phyloP scores from a whole-genome alignment of 2,329 filamentous ascomycete genomes.

The Monosporascus sp. region DNA sequence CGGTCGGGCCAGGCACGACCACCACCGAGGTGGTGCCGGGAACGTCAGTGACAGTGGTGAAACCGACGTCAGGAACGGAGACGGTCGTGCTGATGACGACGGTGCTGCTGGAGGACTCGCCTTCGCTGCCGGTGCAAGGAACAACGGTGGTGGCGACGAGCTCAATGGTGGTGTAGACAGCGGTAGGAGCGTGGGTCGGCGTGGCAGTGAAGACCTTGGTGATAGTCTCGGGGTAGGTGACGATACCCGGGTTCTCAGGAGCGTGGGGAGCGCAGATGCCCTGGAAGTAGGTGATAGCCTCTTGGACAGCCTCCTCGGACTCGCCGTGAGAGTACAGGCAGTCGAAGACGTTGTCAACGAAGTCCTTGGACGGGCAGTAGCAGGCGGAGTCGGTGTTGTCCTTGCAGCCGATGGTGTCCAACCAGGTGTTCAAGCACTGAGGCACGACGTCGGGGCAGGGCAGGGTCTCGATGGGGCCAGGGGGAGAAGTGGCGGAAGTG shows the following conservation, averaged over 20 bases:
- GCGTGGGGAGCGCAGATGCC: slow-evolving; percentile 81
- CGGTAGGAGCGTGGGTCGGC: slow-evolving; percentile 34
- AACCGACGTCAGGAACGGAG: slow-evolving; percentile 35
- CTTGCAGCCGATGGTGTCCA: slow-evolving; percentile 66
- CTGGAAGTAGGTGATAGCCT: slow-evolving; percentile 78
- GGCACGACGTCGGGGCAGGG: slow-evolving; percentile 70
- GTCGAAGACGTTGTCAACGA: slow-evolving; percentile 72
- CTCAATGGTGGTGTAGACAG: slow-evolving; percentile 40
- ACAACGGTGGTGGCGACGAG: slow-evolving; percentile 47
- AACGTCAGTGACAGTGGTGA: slow-evolving; percentile 27
- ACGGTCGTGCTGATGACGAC: slow-evolving; percentile 41
- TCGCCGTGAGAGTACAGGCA: slow-evolving; percentile 76
- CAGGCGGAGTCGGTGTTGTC: slow-evolving; percentile 79
- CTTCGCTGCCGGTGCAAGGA: slow-evolving; percentile 41
- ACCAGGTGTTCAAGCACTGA: slow-evolving; percentile 87
- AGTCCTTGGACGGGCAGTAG: slow-evolving; percentile 77
- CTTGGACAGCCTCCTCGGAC: slow-evolving; percentile 58
- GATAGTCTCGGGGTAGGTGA: slow-evolving; percentile 65
- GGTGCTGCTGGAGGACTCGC: slow-evolving; percentile 42
- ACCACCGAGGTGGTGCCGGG: slow-evolving; percentile 34
- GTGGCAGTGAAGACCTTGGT: slow-evolving; percentile 55
- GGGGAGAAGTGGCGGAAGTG: slow-evolving; percentile 19
- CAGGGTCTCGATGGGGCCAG: slow-evolving; percentile 37
- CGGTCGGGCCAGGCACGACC: slow-evolving; percentile 29
- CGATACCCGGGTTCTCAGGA: slow-evolving; percentile 74